Base-by-base conservation (phyloP, 2,329 filamentous ascomycete genomes). In the Dactylellina sp. region DNA sequence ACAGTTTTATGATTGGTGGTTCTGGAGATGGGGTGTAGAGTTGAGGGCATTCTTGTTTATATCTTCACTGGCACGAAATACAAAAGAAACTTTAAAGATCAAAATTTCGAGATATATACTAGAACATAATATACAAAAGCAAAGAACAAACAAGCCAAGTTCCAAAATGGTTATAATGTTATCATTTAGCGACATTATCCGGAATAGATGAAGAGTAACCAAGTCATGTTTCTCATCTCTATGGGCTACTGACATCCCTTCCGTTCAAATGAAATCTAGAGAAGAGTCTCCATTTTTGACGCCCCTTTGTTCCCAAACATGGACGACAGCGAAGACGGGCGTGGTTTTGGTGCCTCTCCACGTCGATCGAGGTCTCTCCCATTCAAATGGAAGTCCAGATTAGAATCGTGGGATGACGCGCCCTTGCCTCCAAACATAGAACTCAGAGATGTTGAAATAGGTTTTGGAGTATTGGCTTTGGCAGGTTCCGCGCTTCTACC, bases 1-100 rank as follows among this genome's bases (percentile, higher is more conserved):
- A 50, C 11, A 40, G n/a, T n/a, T n/a, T n/a, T n/a, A 42, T 14
- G 40, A 4, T 39, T 47, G 32, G 25, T 12, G 25, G 61, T 20
- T 50, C n/a, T 9, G 46, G 2, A 46, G 20, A 16, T 18, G 3
- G 25, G 49, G 25, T 53, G 49, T 53, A 53, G 49, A 37, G 25
- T 6, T 53, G 49, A 24, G 18, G 14, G 49, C 46, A 50, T 63
- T 53, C 44, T 50, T 68, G 63, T 68, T 52, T 46, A 60, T 59
- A 57, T 55, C 37, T 56, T 49, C 18, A 25, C 16, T 37, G 52
- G 53, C 24, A 59, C 63, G 44, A 56, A 68, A 59, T 50, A 59
- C 28, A 59, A 49, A 55, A 68, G 56, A 57, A 32, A 32, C 4
- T 32, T 32, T 32, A 32, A 32, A 5, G 9, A 32, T 9, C 28